Conservation (phyloP, 352 stramenopile species). For the Pythium guiyangense region DNA sequence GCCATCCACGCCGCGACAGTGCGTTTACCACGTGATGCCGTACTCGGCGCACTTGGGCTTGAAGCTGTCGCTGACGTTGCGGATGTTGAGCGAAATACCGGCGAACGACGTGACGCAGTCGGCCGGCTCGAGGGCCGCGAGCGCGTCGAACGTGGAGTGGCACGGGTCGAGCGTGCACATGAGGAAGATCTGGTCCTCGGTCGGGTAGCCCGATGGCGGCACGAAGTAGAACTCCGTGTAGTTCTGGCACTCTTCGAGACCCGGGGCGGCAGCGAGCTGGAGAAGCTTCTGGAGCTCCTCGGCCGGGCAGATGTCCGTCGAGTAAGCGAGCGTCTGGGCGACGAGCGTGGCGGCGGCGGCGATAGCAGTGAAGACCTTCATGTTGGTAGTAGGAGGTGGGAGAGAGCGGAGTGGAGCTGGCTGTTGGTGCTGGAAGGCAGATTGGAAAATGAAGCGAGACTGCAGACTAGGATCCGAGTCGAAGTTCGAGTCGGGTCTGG, state of each 20-base stretch:
- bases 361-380: conserved; percentile 1
- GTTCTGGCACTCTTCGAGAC: conserved; percentile 9
- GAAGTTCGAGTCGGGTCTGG: too few relatives aligned
- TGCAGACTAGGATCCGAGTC: too few relatives aligned
- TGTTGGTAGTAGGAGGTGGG: conserved; percentile 15
- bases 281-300: too few relatives aligned
- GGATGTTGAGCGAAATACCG: conserved; percentile 36
- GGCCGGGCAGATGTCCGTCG: too few relatives aligned
- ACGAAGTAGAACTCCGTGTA: conserved; percentile 29
- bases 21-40: conserved; percentile 6
- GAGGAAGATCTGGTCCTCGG: conserved; percentile 21
- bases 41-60: conserved; percentile 28
- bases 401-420: conserved; percentile 7
- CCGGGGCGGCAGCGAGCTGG: too few relatives aligned
- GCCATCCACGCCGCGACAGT: too few relatives aligned
- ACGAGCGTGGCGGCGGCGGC: too few relatives aligned
- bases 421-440: conserved; percentile 26
- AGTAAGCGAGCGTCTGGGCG: too few relatives aligned
- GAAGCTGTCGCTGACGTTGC: conserved; percentile 36
- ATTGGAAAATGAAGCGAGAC: conserved; percentile 38
- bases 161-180: conserved; percentile 35
- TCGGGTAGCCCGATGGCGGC: conserved; percentile 27
- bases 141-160: conserved; percentile 22
- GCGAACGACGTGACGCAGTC: conserved; percentile 45
- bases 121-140: conserved; percentile 24